Evolutionary conservation across 2,329 filamentous ascomycete genomes (phyloP).

Genomic region (Chaetomiaceae sp.): DNA sequence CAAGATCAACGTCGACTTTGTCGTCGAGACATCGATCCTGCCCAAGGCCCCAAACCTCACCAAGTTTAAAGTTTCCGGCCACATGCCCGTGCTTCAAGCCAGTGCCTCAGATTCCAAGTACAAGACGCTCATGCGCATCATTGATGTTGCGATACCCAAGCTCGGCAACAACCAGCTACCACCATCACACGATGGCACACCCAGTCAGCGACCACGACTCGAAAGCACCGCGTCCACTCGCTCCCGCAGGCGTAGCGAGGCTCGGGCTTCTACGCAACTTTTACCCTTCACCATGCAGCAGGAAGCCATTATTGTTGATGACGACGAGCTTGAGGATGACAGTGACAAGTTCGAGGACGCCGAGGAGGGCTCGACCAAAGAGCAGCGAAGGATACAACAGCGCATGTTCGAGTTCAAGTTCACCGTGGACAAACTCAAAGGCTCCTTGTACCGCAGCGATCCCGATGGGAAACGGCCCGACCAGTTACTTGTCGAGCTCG

Average conservation of each 20-base stretch:
- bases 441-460: constrained; percentile 84
- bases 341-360: constrained; percentile 64
- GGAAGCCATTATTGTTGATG: constrained; percentile 71
- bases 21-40: constrained; percentile 94
- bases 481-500: constrained; percentile 77
- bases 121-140: constrained; percentile 91
- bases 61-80: constrained; percentile 83
- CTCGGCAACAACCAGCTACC: constrained; percentile 48
- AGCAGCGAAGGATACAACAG: constrained; percentile 70
- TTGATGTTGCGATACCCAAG: constrained; percentile 90
- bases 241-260: constrained; percentile 41
- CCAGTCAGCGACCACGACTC: constrained; percentile 40
- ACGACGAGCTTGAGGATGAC: constrained; percentile 58
- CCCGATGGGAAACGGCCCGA: constrained; percentile 70
- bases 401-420: constrained; percentile 96
- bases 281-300: constrained; percentile 57
- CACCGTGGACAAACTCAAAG: constrained; percentile 87
- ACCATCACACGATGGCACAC: constrained; percentile 18
- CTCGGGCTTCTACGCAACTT: constrained; percentile 64
- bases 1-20: constrained; percentile 94
- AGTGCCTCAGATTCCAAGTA: constrained; percentile 93
- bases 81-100: constrained; percentile 85
- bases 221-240: constrained; percentile 41
- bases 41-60: constrained; percentile 91
- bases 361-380: constrained; percentile 47